These are phyloP conservation scores for Termitomyces sp. DNA, from an alignment of 768 basidiomycete genomes.

Conservation along the genomic window DNA sequence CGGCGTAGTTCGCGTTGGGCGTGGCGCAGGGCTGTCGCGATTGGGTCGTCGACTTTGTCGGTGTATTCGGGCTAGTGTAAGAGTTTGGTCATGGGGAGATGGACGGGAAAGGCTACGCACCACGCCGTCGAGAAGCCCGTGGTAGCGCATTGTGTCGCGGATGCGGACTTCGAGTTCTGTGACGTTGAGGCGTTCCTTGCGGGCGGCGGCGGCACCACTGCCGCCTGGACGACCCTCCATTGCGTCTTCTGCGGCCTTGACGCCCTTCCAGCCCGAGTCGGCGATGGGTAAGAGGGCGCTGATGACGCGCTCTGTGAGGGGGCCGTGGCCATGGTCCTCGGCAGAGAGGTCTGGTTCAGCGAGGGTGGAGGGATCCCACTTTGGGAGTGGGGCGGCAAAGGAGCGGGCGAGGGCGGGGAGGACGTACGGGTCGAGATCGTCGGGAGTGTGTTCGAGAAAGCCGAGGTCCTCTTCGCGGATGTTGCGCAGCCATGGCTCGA, in stretches of 20 bases:
- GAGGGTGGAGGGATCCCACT: constrained; percentile 82
- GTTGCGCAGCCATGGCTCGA: constrained; percentile 86
- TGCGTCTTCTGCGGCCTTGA: constrained; percentile 78
- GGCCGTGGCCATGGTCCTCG: constrained; percentile 82
- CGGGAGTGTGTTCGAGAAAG: constrained; percentile 85
- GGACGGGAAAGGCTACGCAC: constrained; percentile 47
- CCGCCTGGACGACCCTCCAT: constrained; percentile 82
- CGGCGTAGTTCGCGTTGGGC: constrained; percentile 77
- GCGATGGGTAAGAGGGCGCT: constrained; percentile 69
- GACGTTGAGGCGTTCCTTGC: constrained; percentile 71
- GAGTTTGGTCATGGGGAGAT: background rate
- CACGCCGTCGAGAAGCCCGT: constrained; percentile 62
- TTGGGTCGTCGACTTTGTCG: constrained; percentile 87
- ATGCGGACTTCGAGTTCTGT: constrained; percentile 73
- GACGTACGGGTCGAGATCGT: constrained; percentile 82
- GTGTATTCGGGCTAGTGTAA: constrained; percentile 49
- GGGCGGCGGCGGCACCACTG: constrained; percentile 70
- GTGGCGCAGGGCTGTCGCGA: constrained; percentile 83
- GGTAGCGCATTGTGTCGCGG: constrained; percentile 70
- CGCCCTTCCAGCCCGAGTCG: constrained; percentile 69
- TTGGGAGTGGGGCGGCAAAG: constrained; percentile 50
- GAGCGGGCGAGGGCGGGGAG: constrained; percentile 75
- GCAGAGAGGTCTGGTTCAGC: constrained; percentile 60
- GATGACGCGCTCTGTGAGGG: constrained; percentile 79
- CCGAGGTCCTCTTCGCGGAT: constrained; percentile 96